A percentile compares a stretch with the other conserved stretches of the same genome.
Evolutionary conservation across 257 asterid genomes (phyloP).

Genomic region (Lavandula angustifolia): DNA sequence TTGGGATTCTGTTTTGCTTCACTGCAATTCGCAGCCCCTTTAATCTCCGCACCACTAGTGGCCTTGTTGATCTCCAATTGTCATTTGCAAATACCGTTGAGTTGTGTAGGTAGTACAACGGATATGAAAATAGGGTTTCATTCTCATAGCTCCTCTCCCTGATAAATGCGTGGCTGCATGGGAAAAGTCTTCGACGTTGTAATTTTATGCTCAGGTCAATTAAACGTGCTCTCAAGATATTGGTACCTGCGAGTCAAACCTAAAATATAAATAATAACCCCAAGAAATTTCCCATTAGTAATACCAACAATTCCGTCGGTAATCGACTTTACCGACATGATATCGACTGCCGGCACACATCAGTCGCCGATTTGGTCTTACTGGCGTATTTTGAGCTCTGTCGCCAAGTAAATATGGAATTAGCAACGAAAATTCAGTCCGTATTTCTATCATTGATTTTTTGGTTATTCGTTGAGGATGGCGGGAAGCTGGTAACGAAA

Average conservation of each 20-base stretch:
- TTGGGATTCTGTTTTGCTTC: not conserved
- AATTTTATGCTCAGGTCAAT: not conserved
- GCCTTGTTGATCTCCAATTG: not conserved
- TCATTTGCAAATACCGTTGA: not conserved
- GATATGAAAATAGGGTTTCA: not conserved
- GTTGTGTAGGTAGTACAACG: not conserved
- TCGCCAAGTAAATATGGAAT: too few species aligned
- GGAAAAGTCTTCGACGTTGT: not conserved
- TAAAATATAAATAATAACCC: too few species aligned
- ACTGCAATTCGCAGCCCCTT: not conserved
- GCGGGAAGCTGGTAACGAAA: too few species aligned
- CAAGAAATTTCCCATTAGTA: too few species aligned
- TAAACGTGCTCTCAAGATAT: not conserved
- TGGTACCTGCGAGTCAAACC: not conserved
- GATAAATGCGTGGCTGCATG: constrained; percentile 22
- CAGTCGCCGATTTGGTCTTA: too few species aligned
- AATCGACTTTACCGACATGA: too few species aligned
- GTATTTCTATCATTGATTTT: too few species aligned
- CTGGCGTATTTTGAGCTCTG: too few species aligned
- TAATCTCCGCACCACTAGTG: not conserved
- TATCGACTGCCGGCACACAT: too few species aligned
- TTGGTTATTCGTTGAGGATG: too few species aligned
- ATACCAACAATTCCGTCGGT: too few species aligned
- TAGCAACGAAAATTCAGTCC: too few species aligned
- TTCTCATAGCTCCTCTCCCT: not conserved